Base-by-base conservation (phyloP, 192 early-diverging fungal species). In the Geranomyces michiganensis region DNA sequence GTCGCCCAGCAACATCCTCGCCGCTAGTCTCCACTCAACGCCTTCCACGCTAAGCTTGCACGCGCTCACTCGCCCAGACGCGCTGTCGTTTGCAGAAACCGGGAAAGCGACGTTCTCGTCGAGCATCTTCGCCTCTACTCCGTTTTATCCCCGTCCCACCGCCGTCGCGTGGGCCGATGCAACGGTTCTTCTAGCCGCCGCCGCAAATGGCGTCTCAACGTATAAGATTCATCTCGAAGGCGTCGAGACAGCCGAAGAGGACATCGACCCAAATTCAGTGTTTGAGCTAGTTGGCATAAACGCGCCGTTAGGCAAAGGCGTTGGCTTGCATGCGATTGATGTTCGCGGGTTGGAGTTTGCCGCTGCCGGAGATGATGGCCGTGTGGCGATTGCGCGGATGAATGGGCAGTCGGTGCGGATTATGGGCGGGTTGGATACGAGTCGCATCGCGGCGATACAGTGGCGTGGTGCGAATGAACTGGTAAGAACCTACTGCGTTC, bases 401-500 rank as follows among this genome's bases (percentile, higher is more conserved):
- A 45, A 64, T 64, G 62, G 62, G 41, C 43, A 64, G 32, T 19
- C 62, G 30, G 43, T 45, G 41, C 62, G 43, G 29, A n/a, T 21
- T 5, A 64, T 64, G 17, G 62, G 62, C 8, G 51, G 26, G 22
- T 7, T 19, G 30, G 62, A 64, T 19, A 64, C 62, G 14, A 64
- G 62, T 66, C 19, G 12, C 15, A 63, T 63, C 12, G 48, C 62
- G 70, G 87, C 92, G 71, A 82, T 79, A 78, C 91, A 93, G 75
- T 89, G 93, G 60, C 85, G 82, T 26, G 76, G 68, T 79, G 92
- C 82, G 45, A 92, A 91, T n/a, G 89, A 91, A 29, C 78, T 81
- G n/a, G 88, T 86, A 59, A 92, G 78, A n/a, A n/a, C n/a, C n/a
- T n/a, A n/a, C n/a, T n/a, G n/a, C n/a, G n/a, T n/a, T n/a, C n/a